A percentile compares a stretch with the other conserved stretches of the same genome.
phyloP scores from a whole-genome alignment of 495 filamentous ascomycete genomes.

The Annulohypoxylon moriforme region DNA sequence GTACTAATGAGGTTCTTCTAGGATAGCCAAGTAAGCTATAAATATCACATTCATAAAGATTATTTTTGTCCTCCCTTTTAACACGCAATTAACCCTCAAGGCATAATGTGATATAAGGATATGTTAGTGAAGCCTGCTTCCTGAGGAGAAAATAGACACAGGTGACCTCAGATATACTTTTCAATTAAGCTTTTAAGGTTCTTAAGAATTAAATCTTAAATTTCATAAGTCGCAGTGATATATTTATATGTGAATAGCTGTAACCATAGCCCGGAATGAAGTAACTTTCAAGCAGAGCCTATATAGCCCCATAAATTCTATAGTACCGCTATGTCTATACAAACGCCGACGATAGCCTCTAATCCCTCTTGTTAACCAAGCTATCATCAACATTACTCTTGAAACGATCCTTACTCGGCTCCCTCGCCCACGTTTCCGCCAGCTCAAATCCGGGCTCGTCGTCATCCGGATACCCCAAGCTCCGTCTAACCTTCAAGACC shows the following conservation, averaged over 20 bases:
- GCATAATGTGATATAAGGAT: too few species aligned
- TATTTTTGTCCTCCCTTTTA: too few species aligned
- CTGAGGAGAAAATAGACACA: too few species aligned
- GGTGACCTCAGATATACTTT: too few species aligned
- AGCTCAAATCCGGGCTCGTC: slow-evolving; percentile 62
- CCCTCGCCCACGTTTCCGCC: slow-evolving; percentile 61
- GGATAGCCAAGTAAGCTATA: too few species aligned
- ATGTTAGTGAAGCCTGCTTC: too few species aligned
- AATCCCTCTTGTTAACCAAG: slow-evolving; percentile 54
- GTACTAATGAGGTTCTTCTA: neutral
- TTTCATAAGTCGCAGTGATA: too few species aligned
- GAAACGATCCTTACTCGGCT: slow-evolving; percentile 53
- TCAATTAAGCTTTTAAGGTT: too few species aligned
- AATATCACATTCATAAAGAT: too few species aligned
- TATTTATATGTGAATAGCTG: too few species aligned
- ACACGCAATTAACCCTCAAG: too few species aligned
- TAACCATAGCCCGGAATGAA: neutral
- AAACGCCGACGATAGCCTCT: neutral
- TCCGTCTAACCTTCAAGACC: slow-evolving; percentile 78
- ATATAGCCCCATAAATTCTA: neutral
- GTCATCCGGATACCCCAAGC: slow-evolving; percentile 79
- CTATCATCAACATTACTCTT: slow-evolving; percentile 62
- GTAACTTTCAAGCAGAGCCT: neutral
- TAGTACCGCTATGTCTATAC: neutral
- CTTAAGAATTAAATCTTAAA: too few species aligned